phyloP scores from a whole-genome alignment of 2,329 filamentous ascomycete species.

The Whalleya microplaca region DNA sequence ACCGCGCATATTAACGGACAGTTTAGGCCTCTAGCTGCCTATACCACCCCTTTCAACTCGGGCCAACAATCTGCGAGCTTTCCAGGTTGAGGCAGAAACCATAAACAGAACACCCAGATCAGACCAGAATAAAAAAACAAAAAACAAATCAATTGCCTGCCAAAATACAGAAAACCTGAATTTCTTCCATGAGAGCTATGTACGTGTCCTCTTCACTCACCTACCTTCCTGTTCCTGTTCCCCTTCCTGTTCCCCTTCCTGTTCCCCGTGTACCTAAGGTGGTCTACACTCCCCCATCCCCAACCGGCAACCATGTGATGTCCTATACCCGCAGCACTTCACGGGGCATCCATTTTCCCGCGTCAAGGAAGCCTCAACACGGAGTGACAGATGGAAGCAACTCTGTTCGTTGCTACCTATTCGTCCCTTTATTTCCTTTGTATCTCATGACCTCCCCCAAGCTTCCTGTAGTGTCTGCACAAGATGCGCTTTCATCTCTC shows the following conservation, averaged over 20 bases:
- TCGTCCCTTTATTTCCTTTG: background rate
- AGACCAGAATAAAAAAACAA: no score
- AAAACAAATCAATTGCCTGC: background rate
- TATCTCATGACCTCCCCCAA: background rate
- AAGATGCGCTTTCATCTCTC: constrained; percentile 24
- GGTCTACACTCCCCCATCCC: background rate
- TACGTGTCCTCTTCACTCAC: constrained; percentile 8
- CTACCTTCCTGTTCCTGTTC: background rate
- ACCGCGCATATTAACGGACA: background rate
- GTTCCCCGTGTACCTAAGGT: no score
- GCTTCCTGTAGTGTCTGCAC: constrained; percentile 9
- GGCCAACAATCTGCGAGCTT: constrained; percentile 4
- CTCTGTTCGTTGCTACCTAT: background rate
- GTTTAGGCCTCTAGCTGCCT: background rate
- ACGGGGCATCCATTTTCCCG: background rate
- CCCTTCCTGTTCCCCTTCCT: no score
- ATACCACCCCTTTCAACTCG: background rate
- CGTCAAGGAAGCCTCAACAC: background rate
- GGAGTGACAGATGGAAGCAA: no score
- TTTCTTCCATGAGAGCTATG: constrained; percentile 18
- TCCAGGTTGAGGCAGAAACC: constrained; percentile 8
- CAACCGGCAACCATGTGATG: background rate
- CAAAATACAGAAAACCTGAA: constrained; percentile 1
- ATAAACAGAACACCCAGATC: constrained; percentile 5
- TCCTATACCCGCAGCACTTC: background rate